Evolutionary conservation across 2,329 filamentous ascomycete genomes (phyloP), one percentile per base, ranked within the genome.

Genomic region (Lasiodiplodia hormozganensis): DNA sequence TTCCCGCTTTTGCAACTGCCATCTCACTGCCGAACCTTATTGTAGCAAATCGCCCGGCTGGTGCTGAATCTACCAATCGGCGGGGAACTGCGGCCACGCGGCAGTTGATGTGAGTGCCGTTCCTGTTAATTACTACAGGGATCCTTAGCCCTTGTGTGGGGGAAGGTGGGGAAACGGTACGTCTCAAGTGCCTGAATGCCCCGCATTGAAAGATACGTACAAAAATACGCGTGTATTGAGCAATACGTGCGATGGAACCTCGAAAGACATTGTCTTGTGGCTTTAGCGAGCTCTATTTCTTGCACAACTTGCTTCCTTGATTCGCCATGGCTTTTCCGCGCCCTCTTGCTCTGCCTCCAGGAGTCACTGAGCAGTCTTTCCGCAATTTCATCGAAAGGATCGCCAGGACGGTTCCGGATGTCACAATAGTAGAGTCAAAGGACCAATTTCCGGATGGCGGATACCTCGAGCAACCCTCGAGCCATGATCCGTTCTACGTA

Each of bases 401-500:
- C 28, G 18, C 40, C 7, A 43, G 28, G 14, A n/a, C 40, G 5
- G 57, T 58, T 6, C 67, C 70, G 1, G 69, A 73, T 51, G 51
- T 73, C 52, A 53, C 38, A 2, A 64, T 72, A n/a, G 68, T 73
- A 16, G 25, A 51, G 4, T 69, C 68, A 2, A 14, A 51, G 18
- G 49, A 69, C 21, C 68, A 71, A 25, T 69, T 72, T 36, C 56
- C 68, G 23, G 69, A 72, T 51, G 71, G 69, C 25, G 70, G 76
- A 70, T 71, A 81, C 65, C 65, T 70, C 51, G 68, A 67, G 38
- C 65, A 38, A 31, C 53, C 65, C 2, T 52, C 8, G 28, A 60
- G 53, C 53, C 82, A 83, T 70, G 82, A 83, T 70, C 78, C 80
- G 40, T 82, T 81, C 70, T 79, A 82, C 66, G 74, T 83, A 3